Percentiles rank a stretch among this genome's conserved stretches.
Evolutionary conservation across 495 filamentous ascomycete genomes (phyloP).

Genomic region (Aspergillus mulundensis): DNA sequence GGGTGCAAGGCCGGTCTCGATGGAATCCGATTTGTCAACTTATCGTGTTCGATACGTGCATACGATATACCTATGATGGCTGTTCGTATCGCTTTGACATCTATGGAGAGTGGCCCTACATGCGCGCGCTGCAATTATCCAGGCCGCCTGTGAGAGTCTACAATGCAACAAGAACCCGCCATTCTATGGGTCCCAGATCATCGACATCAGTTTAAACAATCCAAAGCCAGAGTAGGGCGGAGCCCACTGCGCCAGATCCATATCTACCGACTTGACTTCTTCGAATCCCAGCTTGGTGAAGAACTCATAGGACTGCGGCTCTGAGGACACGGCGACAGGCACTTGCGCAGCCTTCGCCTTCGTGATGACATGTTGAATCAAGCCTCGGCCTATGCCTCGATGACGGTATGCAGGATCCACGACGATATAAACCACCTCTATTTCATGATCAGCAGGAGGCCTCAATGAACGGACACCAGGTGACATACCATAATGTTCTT

Average conservation of each 20-base stretch:
- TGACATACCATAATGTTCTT: slow-evolving; percentile 17
- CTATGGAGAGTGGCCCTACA: too few species aligned
- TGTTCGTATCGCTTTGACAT: too few species aligned
- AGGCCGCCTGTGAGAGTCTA: too few species aligned
- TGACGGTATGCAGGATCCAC: slow-evolving; percentile 12
- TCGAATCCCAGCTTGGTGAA: slow-evolving; percentile 17
- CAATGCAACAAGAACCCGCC: too few species aligned
- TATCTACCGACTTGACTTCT: slow-evolving; percentile 17
- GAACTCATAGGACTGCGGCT: slow-evolving; percentile 19
- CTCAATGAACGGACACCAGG: background rate
- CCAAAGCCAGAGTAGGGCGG: slow-evolving; percentile 20
- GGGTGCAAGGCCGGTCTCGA: too few species aligned
- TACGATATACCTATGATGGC: too few species aligned
- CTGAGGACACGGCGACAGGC: slow-evolving; percentile 13
- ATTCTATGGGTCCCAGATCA: slow-evolving; percentile 17
- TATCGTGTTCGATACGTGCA: too few species aligned
- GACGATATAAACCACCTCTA: slow-evolving; percentile 22
- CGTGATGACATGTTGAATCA: slow-evolving; percentile 14
- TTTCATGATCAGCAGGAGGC: background rate
- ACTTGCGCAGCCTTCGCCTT: slow-evolving; percentile 11
- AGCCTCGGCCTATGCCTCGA: slow-evolving; percentile 15
- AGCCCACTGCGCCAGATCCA: slow-evolving; percentile 22
- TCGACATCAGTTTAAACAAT: slow-evolving; percentile 14
- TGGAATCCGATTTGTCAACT: too few species aligned
- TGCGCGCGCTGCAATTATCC: too few species aligned